Evolutionary conservation across 768 basidiomycete species (phyloP).

Genomic region (Kockovaella imperatae): DNA sequence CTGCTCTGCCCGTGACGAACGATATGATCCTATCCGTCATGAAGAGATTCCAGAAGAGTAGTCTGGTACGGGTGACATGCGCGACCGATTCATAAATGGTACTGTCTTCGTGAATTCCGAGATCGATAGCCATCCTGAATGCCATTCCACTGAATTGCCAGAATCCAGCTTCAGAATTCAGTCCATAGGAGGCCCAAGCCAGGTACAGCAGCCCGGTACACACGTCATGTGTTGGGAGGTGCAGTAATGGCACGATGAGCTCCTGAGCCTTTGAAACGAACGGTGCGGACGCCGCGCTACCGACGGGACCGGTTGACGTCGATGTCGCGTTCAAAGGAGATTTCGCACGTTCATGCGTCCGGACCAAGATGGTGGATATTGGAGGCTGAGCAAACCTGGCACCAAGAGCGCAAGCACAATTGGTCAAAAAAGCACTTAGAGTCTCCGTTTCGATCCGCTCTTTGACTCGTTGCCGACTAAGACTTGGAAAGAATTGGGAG

Average conservation of each 20-base stretch:
- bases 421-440: constrained; percentile 31
- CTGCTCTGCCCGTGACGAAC: constrained; percentile 21
- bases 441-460: constrained; percentile 30
- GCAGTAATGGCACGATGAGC: constrained; percentile 28
- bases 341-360: too few species aligned
- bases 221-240: constrained; percentile 35
- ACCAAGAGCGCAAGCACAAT: constrained; percentile 27
- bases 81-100: constrained; percentile 34
- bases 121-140: constrained; percentile 34
- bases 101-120: constrained; percentile 29
- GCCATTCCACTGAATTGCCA: constrained; percentile 39
- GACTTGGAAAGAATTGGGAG: constrained; percentile 34
- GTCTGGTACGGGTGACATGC: constrained; percentile 29
- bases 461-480: constrained; percentile 13
- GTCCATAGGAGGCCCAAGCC: constrained; percentile 34
- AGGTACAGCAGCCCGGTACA: constrained; percentile 31
- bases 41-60: constrained; percentile 35
- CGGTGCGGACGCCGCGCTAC: constrained; percentile 22
- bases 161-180: constrained; percentile 30
- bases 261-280: constrained; percentile 39
- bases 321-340: neutral
- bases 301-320: constrained; percentile 7
- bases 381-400: constrained; percentile 21
- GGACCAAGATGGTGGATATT: neutral
- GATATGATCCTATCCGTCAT: constrained; percentile 36